Evolutionary conservation across 257 asterid genomes (phyloP).

Genomic region (Euphrasia confusa): DNA sequence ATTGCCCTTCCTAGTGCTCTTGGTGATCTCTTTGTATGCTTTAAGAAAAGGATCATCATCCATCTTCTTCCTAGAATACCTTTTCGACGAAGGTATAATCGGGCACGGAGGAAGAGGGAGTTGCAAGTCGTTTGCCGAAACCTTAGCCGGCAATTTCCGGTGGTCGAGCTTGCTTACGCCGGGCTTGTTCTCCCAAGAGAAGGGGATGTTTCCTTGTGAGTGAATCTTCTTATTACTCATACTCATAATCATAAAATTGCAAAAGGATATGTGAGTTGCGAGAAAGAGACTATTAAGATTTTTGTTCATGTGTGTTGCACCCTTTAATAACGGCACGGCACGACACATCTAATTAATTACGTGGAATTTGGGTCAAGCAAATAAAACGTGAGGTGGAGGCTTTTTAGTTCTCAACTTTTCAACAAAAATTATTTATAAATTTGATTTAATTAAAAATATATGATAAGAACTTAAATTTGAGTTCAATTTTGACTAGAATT

Average conservation of each 20-base stretch:
- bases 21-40: constrained; percentile 67
- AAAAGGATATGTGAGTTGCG: no score
- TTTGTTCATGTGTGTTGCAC: constrained; percentile 30
- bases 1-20: constrained; percentile 38
- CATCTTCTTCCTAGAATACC: constrained; percentile 21
- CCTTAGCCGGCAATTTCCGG: constrained; percentile 26
- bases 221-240: constrained; percentile 46
- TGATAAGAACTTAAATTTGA: no score
- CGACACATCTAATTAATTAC: constrained; percentile 29
- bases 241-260: neutral
- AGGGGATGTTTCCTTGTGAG: constrained; percentile 55
- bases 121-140: constrained; percentile 22
- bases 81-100: constrained; percentile 32
- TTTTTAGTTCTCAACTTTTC: neutral
- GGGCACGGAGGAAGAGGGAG: constrained; percentile 40
- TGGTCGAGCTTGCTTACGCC: constrained; percentile 43
- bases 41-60: constrained; percentile 73
- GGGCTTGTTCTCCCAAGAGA: constrained; percentile 70
- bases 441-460: no score
- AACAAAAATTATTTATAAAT: no score
- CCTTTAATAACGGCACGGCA: constrained; percentile 12
- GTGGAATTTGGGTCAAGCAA: constrained; percentile 30
- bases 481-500: no score
- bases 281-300: no score
- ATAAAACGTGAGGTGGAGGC: constrained; percentile 45